Conservation (phyloP, 2,329 filamentous ascomycete species). For the Venturia aucupariae region DNA sequence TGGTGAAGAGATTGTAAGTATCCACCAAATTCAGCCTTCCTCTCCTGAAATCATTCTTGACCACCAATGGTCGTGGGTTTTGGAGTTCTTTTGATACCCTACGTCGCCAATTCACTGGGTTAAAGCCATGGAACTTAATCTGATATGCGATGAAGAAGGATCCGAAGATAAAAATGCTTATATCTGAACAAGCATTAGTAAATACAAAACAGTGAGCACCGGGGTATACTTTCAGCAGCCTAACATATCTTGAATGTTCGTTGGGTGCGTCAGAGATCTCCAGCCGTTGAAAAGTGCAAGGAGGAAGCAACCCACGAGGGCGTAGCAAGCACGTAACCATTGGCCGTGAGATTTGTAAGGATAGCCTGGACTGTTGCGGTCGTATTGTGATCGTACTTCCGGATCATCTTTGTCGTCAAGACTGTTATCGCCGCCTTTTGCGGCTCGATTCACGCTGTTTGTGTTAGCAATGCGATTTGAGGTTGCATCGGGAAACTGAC, state of each 20-base stretch:
- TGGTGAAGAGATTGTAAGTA: constrained; percentile 13
- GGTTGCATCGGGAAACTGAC: constrained; percentile 13
- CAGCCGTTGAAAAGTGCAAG: constrained; percentile 13
- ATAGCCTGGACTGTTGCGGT: constrained; percentile 12
- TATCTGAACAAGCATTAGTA: constrained; percentile 15
- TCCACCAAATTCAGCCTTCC: constrained; percentile 17
- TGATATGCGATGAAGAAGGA: constrained; percentile 16
- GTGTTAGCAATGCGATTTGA: constrained; percentile 10
- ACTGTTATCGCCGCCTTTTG: constrained; percentile 3
- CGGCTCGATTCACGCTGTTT: neutral
- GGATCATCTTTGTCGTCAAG: constrained; percentile 10
- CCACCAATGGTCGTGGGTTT: constrained; percentile 3
- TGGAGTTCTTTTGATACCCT: constrained; percentile 9
- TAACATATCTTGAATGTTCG: constrained; percentile 4
- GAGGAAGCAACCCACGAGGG: neutral
- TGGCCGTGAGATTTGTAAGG: constrained; percentile 9
- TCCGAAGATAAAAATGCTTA: constrained; percentile 16
- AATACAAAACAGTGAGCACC: constrained; percentile 11
- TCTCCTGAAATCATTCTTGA: constrained; percentile 9
- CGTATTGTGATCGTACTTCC: constrained; percentile 15
- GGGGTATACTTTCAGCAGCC: constrained; percentile 8
- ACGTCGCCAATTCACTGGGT: constrained; percentile 15
- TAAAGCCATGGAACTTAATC: constrained; percentile 16
- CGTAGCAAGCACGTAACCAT: constrained; percentile 1
- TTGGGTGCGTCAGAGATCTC: constrained; percentile 1